Percentiles rank a stretch among this genome's conserved stretches.
Conservation (phyloP, 805 yeast genomes). For the Wickerhamomyces chaumierensis region DNA sequence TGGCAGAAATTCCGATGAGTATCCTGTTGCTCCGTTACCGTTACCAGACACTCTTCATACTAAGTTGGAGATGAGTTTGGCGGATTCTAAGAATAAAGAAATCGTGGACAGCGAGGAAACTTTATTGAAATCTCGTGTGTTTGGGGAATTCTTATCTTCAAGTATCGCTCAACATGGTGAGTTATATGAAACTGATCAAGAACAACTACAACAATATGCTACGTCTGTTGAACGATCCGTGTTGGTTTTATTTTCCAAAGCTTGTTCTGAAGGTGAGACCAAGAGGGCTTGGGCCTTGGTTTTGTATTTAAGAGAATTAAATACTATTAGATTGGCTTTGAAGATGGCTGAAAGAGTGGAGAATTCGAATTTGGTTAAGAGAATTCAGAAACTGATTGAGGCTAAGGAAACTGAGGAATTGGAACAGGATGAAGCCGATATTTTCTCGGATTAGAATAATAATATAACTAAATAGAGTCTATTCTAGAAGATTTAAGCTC, state of each 20-base stretch:
- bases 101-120: slow-evolving; percentile 44
- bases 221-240: slow-evolving; percentile 63
- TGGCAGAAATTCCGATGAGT: slow-evolving; percentile 48
- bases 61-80: slow-evolving; percentile 44
- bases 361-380: background rate
- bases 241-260: slow-evolving; percentile 61
- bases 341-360: slow-evolving; percentile 74
- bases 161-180: slow-evolving; percentile 35
- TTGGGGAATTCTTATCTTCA: slow-evolving; percentile 54
- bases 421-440: background rate
- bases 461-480: too few relatives aligned
- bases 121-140: slow-evolving; percentile 44
- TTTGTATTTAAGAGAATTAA: slow-evolving; percentile 58
- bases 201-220: slow-evolving; percentile 40
- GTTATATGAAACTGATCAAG: slow-evolving; percentile 34
- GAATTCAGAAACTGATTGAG: background rate
- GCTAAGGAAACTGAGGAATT: background rate
- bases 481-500: too few relatives aligned
- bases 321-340: slow-evolving; percentile 73
- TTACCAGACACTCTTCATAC: slow-evolving; percentile 72
- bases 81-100: slow-evolving; percentile 4
- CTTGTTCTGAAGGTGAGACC: slow-evolving; percentile 57
- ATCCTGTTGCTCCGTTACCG: slow-evolving; percentile 80
- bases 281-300: slow-evolving; percentile 64
- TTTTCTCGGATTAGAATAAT: background rate